A percentile compares a stretch with the other conserved stretches of the same genome.
These are phyloP conservation scores for Zygotorulaspora florentina DNA, from an alignment of 805 yeast species.

Conservation along the genomic window DNA sequence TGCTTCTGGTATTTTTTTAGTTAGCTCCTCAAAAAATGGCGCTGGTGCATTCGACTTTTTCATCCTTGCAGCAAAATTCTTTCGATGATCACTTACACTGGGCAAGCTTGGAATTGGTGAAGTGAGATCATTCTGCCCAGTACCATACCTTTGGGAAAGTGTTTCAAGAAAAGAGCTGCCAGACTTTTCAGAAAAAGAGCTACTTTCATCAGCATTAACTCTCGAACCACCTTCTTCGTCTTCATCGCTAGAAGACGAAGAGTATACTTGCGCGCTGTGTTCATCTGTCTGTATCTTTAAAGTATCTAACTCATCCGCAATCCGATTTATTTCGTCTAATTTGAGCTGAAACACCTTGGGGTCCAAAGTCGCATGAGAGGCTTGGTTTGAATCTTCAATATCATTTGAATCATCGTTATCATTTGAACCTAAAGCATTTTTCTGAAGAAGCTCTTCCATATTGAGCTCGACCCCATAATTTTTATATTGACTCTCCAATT, in stretches of 20 bases:
- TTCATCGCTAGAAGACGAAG: constrained; percentile 15
- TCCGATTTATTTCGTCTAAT: constrained; percentile 25
- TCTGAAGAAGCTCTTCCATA: constrained; percentile 12
- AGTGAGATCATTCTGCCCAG: constrained; percentile 18
- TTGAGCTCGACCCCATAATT: constrained; percentile 57
- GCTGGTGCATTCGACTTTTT: constrained; percentile 24
- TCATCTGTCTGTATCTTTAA: constrained; percentile 13
- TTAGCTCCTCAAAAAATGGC: constrained; percentile 27
- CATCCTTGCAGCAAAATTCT: constrained; percentile 31
- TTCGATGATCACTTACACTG: constrained; percentile 14
- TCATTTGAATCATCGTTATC: too few relatives aligned
- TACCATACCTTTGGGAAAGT: constrained; percentile 34
- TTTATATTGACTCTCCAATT: constrained; percentile 62
- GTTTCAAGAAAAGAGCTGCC: constrained; percentile 30
- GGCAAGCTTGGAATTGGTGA: constrained; percentile 1
- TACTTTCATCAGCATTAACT: constrained; percentile 7
- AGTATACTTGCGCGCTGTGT: constrained; percentile 2
- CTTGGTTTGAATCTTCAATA: not conserved
- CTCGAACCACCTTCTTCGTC: constrained; percentile 6
- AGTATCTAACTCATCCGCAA: constrained; percentile 22
- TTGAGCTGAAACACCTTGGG: constrained; percentile 22
- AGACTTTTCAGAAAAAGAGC: constrained; percentile 10
- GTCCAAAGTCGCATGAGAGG: constrained; percentile 21
- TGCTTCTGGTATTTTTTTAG: constrained; percentile 16
- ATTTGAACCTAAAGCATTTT: constrained; percentile 1